Evolutionary conservation across 176 grass and related monocot species (phyloP).

Genomic region (Chrysopogon serrulatus): DNA sequence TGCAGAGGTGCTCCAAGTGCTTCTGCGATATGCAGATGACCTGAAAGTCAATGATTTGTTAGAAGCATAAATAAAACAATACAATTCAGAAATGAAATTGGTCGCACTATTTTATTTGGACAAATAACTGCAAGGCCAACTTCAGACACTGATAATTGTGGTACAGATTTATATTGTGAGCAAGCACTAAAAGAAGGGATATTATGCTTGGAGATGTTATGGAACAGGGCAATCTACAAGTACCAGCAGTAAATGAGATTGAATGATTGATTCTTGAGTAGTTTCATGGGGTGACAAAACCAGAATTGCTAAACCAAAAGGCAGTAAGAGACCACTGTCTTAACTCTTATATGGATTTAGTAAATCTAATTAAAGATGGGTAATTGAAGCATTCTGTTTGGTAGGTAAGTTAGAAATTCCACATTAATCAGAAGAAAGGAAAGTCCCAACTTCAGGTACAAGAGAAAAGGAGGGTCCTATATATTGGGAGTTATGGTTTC

Average conservation of each 20-base stretch:
- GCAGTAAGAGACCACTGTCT: not conserved
- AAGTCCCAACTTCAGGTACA: not conserved
- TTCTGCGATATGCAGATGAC: constrained; percentile 96
- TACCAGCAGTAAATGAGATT: not conserved
- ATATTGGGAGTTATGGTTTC: not conserved
- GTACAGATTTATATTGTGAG: not conserved
- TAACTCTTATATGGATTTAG: not conserved
- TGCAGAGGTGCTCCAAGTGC: constrained; percentile 89
- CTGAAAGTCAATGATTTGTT: constrained; percentile 38
- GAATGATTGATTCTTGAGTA: not conserved
- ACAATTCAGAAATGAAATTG: constrained; percentile 8
- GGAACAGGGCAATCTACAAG: not conserved
- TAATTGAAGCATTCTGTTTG: not conserved
- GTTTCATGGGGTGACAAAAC: not conserved
- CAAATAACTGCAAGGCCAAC: not conserved
- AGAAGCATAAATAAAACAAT: constrained; percentile 9
- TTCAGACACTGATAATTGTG: not conserved
- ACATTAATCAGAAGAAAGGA: not conserved
- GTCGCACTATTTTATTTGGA: not conserved
- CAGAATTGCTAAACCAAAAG: not conserved
- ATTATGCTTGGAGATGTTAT: not conserved
- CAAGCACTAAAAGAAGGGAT: not conserved
- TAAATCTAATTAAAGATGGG: not conserved
- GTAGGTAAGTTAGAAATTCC: not conserved
- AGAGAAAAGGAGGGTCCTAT: not conserved